Percentiles rank a stretch among this genome's conserved stretches.
phyloP scores from a whole-genome alignment of 257 asterid genomes.

The Ligustrum vulgare region DNA sequence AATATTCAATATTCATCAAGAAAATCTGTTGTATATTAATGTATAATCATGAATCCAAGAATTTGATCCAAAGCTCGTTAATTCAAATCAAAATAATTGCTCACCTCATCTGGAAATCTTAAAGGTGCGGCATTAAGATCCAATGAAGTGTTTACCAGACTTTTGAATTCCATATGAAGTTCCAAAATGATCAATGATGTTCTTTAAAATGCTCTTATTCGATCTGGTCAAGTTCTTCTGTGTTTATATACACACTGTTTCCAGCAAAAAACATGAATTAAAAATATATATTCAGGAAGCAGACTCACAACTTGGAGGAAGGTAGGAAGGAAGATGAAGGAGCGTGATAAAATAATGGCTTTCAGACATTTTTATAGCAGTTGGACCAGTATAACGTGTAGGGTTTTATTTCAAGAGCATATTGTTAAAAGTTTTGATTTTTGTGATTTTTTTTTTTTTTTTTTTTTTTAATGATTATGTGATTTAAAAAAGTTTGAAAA shows the following conservation, averaged over 20 bases:
- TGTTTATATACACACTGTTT: background rate
- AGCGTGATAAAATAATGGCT: conserved; percentile 24
- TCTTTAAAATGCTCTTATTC: background rate
- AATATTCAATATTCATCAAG: background rate
- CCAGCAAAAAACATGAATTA: conserved; percentile 25
- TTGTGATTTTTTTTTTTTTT: too few relatives aligned
- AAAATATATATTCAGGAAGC: background rate
- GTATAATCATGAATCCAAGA: background rate
- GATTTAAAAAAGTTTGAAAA: too few relatives aligned
- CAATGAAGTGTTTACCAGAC: conserved; percentile 63
- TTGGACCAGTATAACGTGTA: conserved; percentile 5
- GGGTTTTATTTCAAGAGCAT: too few relatives aligned
- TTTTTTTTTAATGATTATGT: too few relatives aligned
- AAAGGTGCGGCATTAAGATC: conserved; percentile 62
- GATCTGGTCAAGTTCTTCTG: background rate
- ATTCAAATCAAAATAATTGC: background rate
- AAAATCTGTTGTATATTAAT: background rate
- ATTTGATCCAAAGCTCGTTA: background rate
- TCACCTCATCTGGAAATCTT: conserved; percentile 59
- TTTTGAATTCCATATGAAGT: conserved; percentile 58
- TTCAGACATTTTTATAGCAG: conserved; percentile 8
- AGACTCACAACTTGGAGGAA: conserved; percentile 27
- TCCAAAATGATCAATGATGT: background rate
- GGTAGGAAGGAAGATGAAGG: conserved; percentile 39
- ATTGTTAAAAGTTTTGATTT: too few relatives aligned